Base-by-base conservation (phyloP, 2,329 filamentous ascomycete genomes). In the Knufia fluminis region DNA sequence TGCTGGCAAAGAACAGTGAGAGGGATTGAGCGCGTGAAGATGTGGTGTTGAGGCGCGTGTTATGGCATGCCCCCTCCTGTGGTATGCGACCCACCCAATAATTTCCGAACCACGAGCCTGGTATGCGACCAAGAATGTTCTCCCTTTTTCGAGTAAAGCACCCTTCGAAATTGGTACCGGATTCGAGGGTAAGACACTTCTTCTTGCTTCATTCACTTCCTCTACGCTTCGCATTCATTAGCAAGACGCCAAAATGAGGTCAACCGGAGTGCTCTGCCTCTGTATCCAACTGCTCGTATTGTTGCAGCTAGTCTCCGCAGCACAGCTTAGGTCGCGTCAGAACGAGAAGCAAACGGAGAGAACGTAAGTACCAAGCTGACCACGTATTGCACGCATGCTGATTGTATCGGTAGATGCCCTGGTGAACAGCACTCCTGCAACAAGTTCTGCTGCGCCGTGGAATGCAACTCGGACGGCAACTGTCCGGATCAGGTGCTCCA, bases 291-390 rank as follows among this genome's bases (percentile, higher is more conserved):
- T 28, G 6, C 26, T 28, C 6, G 26, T 12, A 6, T 6, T 12
- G 26, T 12, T 28, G 12, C 26, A 28, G 26, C 26, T 28, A 12
- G 26, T 12, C 6, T 28, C 26, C 6, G 26, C 33, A 40, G 45
- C 33, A 3, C 12, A 48, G 16, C 20, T 39, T 17, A 26, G 23
- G 12, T 17, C 9, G 14, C 45, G 45, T 26, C 45, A 48, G 17
- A 40, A 40, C 22, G 45, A 48, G 19, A 40, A 48, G 33, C 33
- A 48, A 17, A 40, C 45, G 4, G 33, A 48, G 23, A 48, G 40
- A 19, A 40, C 16, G 35, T 40, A 22, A 48, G 45, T 23, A 17
- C 2, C 7, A n/a, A n/a, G n/a, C n/a, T n/a, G n/a, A n/a, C n/a
- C n/a, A n/a, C n/a, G n/a, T n/a, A n/a, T n/a, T n/a, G n/a, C n/a